A percentile compares a stretch with the other conserved stretches of the same genome.
These are phyloP conservation scores for Yamadazyma trypodendri DNA, from an alignment of 1,139 yeast genomes.

Conservation along the genomic window DNA sequence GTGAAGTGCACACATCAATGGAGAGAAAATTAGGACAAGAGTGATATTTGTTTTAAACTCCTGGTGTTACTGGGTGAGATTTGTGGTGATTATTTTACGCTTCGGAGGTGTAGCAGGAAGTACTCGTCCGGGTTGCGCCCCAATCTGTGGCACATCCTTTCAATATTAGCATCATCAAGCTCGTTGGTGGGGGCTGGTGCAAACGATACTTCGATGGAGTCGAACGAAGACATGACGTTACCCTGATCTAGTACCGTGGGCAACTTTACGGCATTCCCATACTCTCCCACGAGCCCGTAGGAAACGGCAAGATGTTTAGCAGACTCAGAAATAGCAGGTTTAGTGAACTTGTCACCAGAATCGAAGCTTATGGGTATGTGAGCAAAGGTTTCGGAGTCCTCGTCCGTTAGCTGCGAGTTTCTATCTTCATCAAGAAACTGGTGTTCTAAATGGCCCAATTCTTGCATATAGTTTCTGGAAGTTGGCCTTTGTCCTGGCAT, in stretches of 20 bases:
- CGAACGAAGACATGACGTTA: slow-evolving; percentile 11
- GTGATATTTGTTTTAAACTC: no score
- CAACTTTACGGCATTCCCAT: slow-evolving; percentile 8
- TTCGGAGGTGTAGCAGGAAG: slow-evolving; percentile 16
- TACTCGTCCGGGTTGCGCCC: slow-evolving; percentile 19
- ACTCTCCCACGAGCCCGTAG: slow-evolving; percentile 3
- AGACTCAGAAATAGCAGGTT: background rate
- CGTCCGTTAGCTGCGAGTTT: slow-evolving; percentile 6
- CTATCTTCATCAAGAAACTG: slow-evolving; percentile 1
- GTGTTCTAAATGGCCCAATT: slow-evolving; percentile 3
- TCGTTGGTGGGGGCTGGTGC: slow-evolving; percentile 1
- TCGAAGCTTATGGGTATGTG: background rate
- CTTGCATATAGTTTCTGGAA: slow-evolving; percentile 3
- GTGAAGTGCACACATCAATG: slow-evolving; percentile 91
- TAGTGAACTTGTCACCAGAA: background rate
- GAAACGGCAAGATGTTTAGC: no score
- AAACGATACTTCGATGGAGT: slow-evolving; percentile 10
- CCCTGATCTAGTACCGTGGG: slow-evolving; percentile 9
- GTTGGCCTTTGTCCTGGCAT: slow-evolving; percentile 9
- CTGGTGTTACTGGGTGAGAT: background rate
- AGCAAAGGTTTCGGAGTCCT: slow-evolving; percentile 1
- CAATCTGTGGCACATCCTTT: slow-evolving; percentile 11
- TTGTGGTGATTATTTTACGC: slow-evolving; percentile 2
- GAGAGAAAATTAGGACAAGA: slow-evolving; percentile 94
- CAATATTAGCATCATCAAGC: slow-evolving; percentile 9